These are phyloP conservation scores for Fusarium siculi DNA, from an alignment of 2,329 filamentous ascomycete genomes.

Conservation along the genomic window DNA sequence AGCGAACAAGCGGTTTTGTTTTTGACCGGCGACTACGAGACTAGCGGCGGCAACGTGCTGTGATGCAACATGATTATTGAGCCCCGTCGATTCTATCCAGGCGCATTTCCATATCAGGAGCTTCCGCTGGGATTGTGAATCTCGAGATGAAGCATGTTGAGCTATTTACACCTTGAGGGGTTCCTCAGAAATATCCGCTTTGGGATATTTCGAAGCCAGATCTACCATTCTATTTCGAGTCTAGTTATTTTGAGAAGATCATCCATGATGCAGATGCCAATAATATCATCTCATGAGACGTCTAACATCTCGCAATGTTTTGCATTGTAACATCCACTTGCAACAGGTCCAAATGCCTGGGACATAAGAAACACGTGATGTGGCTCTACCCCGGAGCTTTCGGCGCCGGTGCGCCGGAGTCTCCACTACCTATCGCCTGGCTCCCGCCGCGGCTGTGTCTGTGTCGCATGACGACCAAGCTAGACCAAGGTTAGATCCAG, in stretches of 20 bases:
- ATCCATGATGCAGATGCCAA: conserved; percentile 16
- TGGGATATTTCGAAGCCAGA: background rate
- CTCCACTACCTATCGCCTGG: conserved; percentile 29
- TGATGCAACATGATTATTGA: conserved; percentile 22
- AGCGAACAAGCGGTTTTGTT: conserved; percentile 28
- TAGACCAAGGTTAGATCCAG: conserved; percentile 24
- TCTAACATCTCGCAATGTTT: conserved; percentile 6
- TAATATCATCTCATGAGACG: conserved; percentile 4
- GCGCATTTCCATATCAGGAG: conserved; percentile 24
- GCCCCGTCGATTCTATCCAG: conserved; percentile 3
- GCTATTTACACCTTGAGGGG: conserved; percentile 19
- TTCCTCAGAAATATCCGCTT: background rate
- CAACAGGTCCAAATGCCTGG: conserved; percentile 5
- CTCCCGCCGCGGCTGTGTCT: conserved; percentile 33
- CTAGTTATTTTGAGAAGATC: conserved; percentile 15
- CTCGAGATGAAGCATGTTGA: conserved; percentile 12
- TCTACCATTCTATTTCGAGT: conserved; percentile 22
- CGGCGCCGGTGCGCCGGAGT: conserved; percentile 33
- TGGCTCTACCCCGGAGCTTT: conserved; percentile 36
- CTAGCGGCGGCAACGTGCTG: conserved; percentile 36
- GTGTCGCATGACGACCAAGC: conserved; percentile 42
- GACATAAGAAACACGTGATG: conserved; percentile 32
- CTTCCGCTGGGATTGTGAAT: conserved; percentile 17
- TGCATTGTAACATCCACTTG: conserved; percentile 4
- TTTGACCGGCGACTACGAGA: conserved; percentile 30